Evolutionary conservation across 2,329 filamentous ascomycete genomes (phyloP).

Genomic region (Phialophora chinensis): DNA sequence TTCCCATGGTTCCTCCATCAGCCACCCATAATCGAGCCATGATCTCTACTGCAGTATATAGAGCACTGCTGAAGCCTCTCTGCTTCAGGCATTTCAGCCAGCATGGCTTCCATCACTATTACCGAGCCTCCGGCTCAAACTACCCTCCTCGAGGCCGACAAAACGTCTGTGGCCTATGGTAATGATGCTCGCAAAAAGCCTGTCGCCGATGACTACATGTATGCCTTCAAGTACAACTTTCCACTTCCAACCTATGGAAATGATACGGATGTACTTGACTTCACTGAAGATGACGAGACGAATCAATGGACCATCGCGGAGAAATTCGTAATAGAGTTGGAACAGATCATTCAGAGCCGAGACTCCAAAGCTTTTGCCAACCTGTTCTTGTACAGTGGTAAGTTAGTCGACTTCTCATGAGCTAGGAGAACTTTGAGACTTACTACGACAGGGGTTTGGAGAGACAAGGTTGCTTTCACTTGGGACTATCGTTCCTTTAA

Average conservation of each 20-base stretch:
- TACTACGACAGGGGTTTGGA: constrained; percentile 16
- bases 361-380: constrained; percentile 22
- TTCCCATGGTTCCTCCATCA: neutral
- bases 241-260: constrained; percentile 14
- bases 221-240: constrained; percentile 26
- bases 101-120: constrained; percentile 23
- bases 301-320: constrained; percentile 4
- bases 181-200: constrained; percentile 19
- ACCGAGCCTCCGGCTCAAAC: constrained; percentile 18
- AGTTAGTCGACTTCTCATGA: neutral
- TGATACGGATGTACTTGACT: constrained; percentile 16
- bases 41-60: constrained; percentile 14
- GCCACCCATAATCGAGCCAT: neutral
- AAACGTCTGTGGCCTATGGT: constrained; percentile 16
- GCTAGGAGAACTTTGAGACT: neutral
- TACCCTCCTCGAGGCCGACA: constrained; percentile 19
- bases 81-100: constrained; percentile 9
- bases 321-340: constrained; percentile 11
- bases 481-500: constrained; percentile 26
- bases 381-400: constrained; percentile 16
- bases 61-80: constrained; percentile 10
- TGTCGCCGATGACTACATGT: constrained; percentile 23
- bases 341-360: constrained; percentile 21
- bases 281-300: constrained; percentile 17
- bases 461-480: constrained; percentile 23